Conservation (phyloP, 352 stramenopile genomes). For the Globisporangium radiosum region DNA sequence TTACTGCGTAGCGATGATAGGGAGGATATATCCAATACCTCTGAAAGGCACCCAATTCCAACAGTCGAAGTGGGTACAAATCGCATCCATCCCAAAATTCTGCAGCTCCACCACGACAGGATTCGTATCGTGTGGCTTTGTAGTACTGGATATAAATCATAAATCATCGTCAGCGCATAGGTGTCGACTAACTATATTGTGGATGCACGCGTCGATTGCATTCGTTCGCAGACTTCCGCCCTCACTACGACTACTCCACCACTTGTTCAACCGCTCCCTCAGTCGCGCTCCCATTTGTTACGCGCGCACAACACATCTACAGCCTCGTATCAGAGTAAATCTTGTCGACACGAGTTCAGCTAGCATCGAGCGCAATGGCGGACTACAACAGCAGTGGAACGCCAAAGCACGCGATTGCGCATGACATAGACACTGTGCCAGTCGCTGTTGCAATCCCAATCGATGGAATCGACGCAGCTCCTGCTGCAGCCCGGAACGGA, state of each 20-base stretch:
- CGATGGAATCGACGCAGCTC: neutral
- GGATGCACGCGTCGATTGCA: neutral
- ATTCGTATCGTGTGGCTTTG: no score
- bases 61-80: no score
- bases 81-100: no score
- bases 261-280: neutral
- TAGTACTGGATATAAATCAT: neutral
- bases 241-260: neutral
- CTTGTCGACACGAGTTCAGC: neutral
- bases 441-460: conserved; percentile 6
- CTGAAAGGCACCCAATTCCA: no score
- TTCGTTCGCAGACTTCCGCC: neutral
- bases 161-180: neutral
- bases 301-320: neutral
- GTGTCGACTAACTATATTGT: neutral
- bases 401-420: neutral
- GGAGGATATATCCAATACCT: no score
- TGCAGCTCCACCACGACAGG: no score
- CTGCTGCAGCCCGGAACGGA: neutral
- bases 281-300: neutral
- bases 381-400: neutral
- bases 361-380: neutral
- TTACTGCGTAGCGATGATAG: no score
- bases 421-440: conserved; percentile 2
- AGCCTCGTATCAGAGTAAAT: neutral